Base-by-base conservation (phyloP, 2,329 filamentous ascomycete species). In the Pseudophaeomoniella oleicola region DNA sequence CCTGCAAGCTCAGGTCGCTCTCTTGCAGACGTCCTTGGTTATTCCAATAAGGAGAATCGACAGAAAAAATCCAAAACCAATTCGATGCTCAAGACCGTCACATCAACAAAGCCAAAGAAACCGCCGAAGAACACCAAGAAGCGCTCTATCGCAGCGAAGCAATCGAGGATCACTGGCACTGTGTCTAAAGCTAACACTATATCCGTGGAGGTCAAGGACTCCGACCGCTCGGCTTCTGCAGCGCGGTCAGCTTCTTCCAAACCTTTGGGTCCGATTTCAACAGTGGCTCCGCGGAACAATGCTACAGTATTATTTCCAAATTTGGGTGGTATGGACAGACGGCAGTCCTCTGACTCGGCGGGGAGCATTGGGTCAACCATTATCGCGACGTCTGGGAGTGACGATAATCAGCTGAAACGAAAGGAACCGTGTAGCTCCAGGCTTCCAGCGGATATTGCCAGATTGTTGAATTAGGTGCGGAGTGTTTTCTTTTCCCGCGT, bases 321-420 rank as follows among this genome's bases (percentile, higher is more conserved):
- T 6, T n/a, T 27, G n/a, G 6, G 9, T 9, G 22, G 22, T 27
- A 6, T 27, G n/a, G 6, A 6, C 6, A 6, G 22, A 27, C 6
- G 22, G n/a, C 6, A n/a, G 6, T 30, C 38, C 10, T 34, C 13
- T 6, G 33, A 35, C 10, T 4, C 29, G 6, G 31, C 16, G 17
- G 14, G 17, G 9, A 16, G 16, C 19, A 38, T 17, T 12, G 55
- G 53, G 15, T 47, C 38, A 15, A 51, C 40, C 19, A 37, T 58
- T 32, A 33, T 42, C 12, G 49, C 52, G 50, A 48, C 40, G 22
- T 19, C 34, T 18, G 37, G 36, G 5, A 33, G 32, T n/a, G n/a
- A n/a, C n/a, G n/a, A n/a, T n/a, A n/a, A n/a, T n/a, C n/a, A 13
- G 31, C 40, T 12, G 44, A 41, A 43, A 33, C 40, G 22, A 38